phyloP scores from a whole-genome alignment of 1,139 yeast genomes.

The Suhomyces yuchorum region DNA sequence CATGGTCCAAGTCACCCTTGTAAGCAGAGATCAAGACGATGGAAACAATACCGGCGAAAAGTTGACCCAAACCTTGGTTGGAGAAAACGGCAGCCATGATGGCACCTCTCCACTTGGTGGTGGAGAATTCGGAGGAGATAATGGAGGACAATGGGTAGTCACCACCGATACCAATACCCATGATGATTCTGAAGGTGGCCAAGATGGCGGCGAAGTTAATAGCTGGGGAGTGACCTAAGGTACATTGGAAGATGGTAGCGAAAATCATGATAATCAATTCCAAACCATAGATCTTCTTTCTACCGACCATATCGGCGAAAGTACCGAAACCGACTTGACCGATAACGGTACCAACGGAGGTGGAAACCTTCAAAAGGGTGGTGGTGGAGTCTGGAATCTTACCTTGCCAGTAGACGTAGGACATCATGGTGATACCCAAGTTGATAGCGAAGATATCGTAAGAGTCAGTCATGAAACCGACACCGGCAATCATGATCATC shows the following conservation, averaged over 20 bases:
- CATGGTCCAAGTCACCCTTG: slow-evolving; percentile 56
- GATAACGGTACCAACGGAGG: slow-evolving; percentile 91
- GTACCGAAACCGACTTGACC: slow-evolving; percentile 90
- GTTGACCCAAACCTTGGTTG: slow-evolving; percentile 91
- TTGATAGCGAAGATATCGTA: slow-evolving; percentile 90
- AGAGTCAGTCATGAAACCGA: slow-evolving; percentile 90
- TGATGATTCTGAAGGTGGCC: slow-evolving; percentile 73
- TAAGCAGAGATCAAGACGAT: slow-evolving; percentile 71
- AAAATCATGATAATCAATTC: slow-evolving; percentile 82
- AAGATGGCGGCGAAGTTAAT: slow-evolving; percentile 71
- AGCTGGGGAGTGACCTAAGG: slow-evolving; percentile 68
- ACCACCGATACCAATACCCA: slow-evolving; percentile 99
- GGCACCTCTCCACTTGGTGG: slow-evolving; percentile 96
- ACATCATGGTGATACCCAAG: slow-evolving; percentile 74
- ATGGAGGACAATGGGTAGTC: slow-evolving; percentile 97
- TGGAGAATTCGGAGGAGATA: slow-evolving; percentile 84
- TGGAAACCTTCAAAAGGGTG: slow-evolving; percentile 80
- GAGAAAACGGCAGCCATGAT: slow-evolving; percentile 93
- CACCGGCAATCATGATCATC: slow-evolving; percentile 90
- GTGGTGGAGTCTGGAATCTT: slow-evolving; percentile 66
- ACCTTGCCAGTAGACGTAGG: slow-evolving; percentile 73
- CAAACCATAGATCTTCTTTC: slow-evolving; percentile 84
- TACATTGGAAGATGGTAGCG: slow-evolving; percentile 79
- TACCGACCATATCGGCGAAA: slow-evolving; percentile 81
- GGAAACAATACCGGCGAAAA: slow-evolving; percentile 82